A percentile compares a stretch with the other conserved stretches of the same genome.
Evolutionary conservation across 2,329 filamentous ascomycete species (phyloP).

Genomic region (Parastagonospora nodorum): DNA sequence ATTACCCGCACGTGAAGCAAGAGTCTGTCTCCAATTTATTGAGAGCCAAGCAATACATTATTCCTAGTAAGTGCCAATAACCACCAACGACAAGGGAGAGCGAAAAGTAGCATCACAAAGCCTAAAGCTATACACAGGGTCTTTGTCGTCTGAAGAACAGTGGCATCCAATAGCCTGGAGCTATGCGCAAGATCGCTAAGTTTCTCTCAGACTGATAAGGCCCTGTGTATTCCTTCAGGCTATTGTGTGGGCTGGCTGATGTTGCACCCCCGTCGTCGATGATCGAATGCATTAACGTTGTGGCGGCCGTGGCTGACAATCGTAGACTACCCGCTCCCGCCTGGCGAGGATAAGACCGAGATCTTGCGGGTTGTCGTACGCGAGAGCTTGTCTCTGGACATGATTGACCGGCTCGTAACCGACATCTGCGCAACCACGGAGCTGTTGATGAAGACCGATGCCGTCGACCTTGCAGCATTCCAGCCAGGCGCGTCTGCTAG

Average conservation of each 20-base stretch:
- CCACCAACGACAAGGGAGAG: neutral
- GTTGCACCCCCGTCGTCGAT: no score
- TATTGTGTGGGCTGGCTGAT: no score
- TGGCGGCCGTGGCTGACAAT: slow-evolving; percentile 11
- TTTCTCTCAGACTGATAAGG: no score
- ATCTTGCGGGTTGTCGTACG: slow-evolving; percentile 71
- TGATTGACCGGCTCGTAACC: slow-evolving; percentile 66
- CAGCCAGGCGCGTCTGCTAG: slow-evolving; percentile 46
- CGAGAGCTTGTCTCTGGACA: slow-evolving; percentile 70
- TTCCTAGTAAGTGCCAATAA: slow-evolving; percentile 58
- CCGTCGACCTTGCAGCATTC: slow-evolving; percentile 57
- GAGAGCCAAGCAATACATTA: slow-evolving; percentile 71
- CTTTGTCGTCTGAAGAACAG: neutral
- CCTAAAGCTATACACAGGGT: no score
- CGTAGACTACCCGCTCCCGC: slow-evolving; percentile 67
- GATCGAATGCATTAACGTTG: no score
- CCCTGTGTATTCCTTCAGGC: no score
- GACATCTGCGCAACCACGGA: slow-evolving; percentile 68
- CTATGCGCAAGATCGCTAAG: no score
- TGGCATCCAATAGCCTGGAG: neutral
- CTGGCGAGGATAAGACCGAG: slow-evolving; percentile 64
- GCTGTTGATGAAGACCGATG: slow-evolving; percentile 60
- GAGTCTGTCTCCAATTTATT: slow-evolving; percentile 66
- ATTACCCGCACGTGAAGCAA: slow-evolving; percentile 68
- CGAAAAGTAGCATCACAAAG: no score